Evolutionary conservation across 1,284 basidiomycete species (phyloP), one percentile per base, ranked within the genome.

Genomic region (Marasmius oreades): DNA sequence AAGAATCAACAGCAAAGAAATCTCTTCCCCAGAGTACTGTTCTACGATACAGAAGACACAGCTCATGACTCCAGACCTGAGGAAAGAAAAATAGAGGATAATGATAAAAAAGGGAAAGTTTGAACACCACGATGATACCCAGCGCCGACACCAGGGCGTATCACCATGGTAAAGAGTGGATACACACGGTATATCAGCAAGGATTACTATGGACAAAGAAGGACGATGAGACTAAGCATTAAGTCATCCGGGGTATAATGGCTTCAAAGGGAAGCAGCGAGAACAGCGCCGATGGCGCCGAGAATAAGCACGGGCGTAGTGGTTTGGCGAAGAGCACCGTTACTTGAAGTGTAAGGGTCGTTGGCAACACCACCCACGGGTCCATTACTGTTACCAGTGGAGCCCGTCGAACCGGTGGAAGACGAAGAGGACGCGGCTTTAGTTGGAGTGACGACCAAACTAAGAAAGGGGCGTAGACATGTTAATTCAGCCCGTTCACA

Each of bases 291-390:
- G 20, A 59, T 18, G 22, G 55, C 52, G 39, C 58, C 47, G 34
- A 59, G 58, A 23, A 54, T 22, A 45, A 56, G 47, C 39, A 59
- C 43, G 11, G 58, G 55, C 5, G 55, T 36, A 26, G 55, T 46
- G n/a, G 46, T 23, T n/a, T 54, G 46, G 23, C 45, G 28, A 24
- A 51, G 20, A 37, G 55, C 58, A 33, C 58, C 55, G 55, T 53
- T 53, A 16, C 47, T 55, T 16, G 48, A 36, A 8, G 23, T 24
- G 24, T 50, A 26, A 28, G 58, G 58, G 23, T 44, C 58, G 44
- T 42, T 51, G 47, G 50, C 58, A 28, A 59, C 58, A 42, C 55
- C 58, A 16, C 55, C 58, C 11, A 56, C 36, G 51, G 55, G 55
- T 12, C 58, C 55, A 24, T 34, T 37, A 20, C 23, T 37, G 23